Percentiles rank a stretch among this genome's conserved stretches.
These are phyloP conservation scores for Globisporangium alternatum DNA, from an alignment of 352 stramenopile species.

Conservation along the genomic window DNA sequence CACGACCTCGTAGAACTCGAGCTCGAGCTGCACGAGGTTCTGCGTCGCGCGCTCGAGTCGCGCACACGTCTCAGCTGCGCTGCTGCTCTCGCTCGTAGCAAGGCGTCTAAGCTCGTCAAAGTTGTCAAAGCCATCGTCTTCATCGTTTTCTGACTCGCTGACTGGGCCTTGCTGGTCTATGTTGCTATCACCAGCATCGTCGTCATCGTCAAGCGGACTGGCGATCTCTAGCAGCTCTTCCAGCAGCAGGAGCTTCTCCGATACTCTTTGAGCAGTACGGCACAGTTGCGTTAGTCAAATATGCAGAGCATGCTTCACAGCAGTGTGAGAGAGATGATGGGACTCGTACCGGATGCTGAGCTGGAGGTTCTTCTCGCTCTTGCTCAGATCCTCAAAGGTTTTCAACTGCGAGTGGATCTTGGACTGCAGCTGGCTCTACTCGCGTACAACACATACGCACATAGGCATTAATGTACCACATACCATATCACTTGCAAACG, in stretches of 20 bases:
- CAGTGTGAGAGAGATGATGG: not conserved
- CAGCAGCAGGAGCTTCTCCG: constrained; percentile 70
- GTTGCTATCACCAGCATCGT: constrained; percentile 17
- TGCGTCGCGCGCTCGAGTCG: constrained; percentile 72
- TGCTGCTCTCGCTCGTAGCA: constrained; percentile 30
- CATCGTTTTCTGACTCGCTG: constrained; percentile 21
- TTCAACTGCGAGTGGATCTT: constrained; percentile 55
- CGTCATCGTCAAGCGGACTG: constrained; percentile 27
- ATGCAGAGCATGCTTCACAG: not conserved
- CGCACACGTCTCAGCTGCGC: constrained; percentile 54
- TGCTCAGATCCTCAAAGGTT: constrained; percentile 38
- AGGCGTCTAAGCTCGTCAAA: constrained; percentile 54
- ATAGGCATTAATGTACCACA: not conserved
- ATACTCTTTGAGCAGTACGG: constrained; percentile 29
- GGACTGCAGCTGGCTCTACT: constrained; percentile 41
- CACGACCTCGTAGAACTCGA: constrained; percentile 69
- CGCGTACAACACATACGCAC: not conserved
- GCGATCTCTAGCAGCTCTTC: constrained; percentile 76
- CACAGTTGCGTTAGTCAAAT: not conserved
- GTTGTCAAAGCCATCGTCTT: constrained; percentile 71
- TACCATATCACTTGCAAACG: not conserved
- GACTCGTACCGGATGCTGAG: constrained; percentile 47
- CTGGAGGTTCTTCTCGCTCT: constrained; percentile 47
- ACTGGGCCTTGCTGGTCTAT: not conserved
- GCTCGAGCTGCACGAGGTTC: constrained; percentile 71